phyloP scores from a whole-genome alignment of 2,329 filamentous ascomycete species.

The Myriosclerotinia scirpicola region DNA sequence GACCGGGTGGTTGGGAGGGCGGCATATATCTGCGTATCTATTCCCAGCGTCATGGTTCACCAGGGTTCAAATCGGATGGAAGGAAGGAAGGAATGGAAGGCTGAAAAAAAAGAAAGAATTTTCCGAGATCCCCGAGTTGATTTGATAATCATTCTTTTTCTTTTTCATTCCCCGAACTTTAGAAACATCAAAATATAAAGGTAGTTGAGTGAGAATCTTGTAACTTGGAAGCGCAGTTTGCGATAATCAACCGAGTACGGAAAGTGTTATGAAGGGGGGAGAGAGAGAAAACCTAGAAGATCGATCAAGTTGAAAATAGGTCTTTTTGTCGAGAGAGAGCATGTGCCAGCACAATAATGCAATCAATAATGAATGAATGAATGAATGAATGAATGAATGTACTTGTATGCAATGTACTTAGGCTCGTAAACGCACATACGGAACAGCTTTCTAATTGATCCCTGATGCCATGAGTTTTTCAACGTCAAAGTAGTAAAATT shows the following conservation, averaged over 20 bases:
- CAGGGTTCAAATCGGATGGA: constrained; percentile 18
- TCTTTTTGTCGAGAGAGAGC: background rate
- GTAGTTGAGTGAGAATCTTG: background rate
- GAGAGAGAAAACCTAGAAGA: background rate
- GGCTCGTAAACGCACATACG: background rate
- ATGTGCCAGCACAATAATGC: background rate
- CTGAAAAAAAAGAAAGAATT: constrained; percentile 18
- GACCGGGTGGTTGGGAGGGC: constrained; percentile 7
- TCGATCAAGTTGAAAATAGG: background rate
- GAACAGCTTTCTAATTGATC: constrained; percentile 8
- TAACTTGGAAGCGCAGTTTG: background rate
- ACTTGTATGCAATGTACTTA: background rate
- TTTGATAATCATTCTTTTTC: constrained; percentile 4
- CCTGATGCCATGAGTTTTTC: constrained; percentile 11
- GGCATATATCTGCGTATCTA: background rate
- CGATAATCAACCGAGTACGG: background rate
- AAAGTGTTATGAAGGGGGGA: background rate
- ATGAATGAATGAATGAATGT: too few relatives aligned
- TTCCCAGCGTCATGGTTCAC: constrained; percentile 23
- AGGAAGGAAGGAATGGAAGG: constrained; percentile 19
- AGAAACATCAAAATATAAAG: background rate
- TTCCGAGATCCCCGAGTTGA: constrained; percentile 19
- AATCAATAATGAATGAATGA: too few relatives aligned
- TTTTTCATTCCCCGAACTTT: constrained; percentile 3
- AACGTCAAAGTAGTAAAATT: constrained; percentile 9